These are phyloP conservation scores for Darksidea phi DNA, from an alignment of 495 filamentous ascomycete species.

Conservation along the genomic window DNA sequence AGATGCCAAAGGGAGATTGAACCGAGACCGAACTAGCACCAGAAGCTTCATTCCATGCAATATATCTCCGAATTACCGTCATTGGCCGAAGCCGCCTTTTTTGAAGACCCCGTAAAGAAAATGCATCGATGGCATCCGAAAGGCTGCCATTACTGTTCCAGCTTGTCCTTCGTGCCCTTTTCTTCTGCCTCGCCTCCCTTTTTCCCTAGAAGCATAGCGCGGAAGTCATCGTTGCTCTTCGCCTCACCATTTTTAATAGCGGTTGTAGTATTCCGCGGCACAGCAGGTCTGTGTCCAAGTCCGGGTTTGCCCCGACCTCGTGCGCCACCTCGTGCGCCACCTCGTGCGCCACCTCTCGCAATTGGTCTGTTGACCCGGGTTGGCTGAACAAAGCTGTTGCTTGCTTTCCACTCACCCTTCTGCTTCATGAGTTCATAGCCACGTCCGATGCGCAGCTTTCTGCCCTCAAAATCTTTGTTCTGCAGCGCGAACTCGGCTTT, in stretches of 20 bases:
- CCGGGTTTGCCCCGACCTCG: background rate
- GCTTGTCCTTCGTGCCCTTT: background rate
- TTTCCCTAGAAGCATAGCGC: background rate
- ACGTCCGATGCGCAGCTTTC: conserved; percentile 66
- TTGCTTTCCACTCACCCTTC: conserved; percentile 56
- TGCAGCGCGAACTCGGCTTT: conserved; percentile 74
- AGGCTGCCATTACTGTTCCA: too few species aligned
- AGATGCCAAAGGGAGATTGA: too few species aligned
- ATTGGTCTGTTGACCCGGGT: background rate
- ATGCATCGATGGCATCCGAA: too few species aligned
- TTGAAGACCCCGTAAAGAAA: too few species aligned
- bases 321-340: background rate
- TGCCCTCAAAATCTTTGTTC: conserved; percentile 65
- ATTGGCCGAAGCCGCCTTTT: too few species aligned
- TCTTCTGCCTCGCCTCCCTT: background rate
- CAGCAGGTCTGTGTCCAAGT: background rate
- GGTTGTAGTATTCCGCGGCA: background rate
- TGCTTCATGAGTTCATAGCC: conserved; percentile 63
- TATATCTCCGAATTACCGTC: too few species aligned
- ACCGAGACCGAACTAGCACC: too few species aligned
- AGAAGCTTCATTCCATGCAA: too few species aligned
- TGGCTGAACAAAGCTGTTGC: conserved; percentile 41
- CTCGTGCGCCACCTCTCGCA: background rate
- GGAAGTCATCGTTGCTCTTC: background rate
- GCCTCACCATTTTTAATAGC: background rate